Percentiles rank a stretch among this genome's conserved stretches.
phyloP scores from a whole-genome alignment of 495 filamentous ascomycete species.

The Penicillium lividum region DNA sequence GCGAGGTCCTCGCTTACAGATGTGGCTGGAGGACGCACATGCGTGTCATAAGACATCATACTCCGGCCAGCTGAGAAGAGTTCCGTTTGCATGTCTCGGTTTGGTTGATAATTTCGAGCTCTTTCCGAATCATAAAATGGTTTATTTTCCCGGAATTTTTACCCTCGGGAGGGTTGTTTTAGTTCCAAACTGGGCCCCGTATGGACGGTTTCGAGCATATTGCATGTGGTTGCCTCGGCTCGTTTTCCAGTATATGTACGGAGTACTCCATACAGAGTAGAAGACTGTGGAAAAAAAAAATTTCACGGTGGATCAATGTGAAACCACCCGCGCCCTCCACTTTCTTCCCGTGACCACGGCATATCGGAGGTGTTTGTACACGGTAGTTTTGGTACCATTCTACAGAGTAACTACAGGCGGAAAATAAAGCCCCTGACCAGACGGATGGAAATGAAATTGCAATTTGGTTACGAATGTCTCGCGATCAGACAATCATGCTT shows the following conservation, averaged over 20 bases:
- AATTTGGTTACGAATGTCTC: slow-evolving; percentile 5
- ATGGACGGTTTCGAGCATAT: background rate
- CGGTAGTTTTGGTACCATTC: background rate
- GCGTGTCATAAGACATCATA: background rate
- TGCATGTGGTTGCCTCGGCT: slow-evolving; percentile 17
- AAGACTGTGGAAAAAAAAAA: no score
- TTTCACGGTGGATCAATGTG: slow-evolving; percentile 17
- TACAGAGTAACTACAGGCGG: slow-evolving; percentile 1
- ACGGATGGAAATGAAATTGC: slow-evolving; percentile 5
- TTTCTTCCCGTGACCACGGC: slow-evolving; percentile 6
- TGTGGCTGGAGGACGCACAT: background rate
- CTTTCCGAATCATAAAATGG: background rate
- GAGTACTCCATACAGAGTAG: no score
- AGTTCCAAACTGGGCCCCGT: background rate
- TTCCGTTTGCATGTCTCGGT: background rate
- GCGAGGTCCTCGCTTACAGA: background rate
- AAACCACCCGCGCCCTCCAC: slow-evolving; percentile 19
- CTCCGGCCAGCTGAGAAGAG: background rate
- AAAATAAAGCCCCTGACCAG: background rate
- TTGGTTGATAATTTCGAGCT: background rate
- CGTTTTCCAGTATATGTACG: slow-evolving; percentile 20
- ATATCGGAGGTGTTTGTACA: background rate
- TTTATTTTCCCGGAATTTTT: background rate
- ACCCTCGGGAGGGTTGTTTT: background rate
- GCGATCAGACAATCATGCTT: background rate